Percentiles rank a stretch among this genome's conserved stretches.
These are phyloP conservation scores for Seiridium cupressi DNA, from an alignment of 2,329 filamentous ascomycete species.

Conservation along the genomic window DNA sequence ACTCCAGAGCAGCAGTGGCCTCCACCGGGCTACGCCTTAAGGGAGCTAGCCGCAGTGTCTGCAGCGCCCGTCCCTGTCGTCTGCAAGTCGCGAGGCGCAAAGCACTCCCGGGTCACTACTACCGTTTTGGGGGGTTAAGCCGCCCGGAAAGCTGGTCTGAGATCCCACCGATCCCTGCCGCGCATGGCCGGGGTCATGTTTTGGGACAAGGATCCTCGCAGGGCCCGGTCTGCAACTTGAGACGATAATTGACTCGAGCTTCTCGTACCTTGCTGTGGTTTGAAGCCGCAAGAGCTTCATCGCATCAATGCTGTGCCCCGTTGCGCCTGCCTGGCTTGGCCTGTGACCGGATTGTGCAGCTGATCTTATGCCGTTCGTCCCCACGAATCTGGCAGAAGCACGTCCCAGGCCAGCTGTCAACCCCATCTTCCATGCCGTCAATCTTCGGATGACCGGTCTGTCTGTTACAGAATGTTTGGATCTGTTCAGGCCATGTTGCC, in stretches of 20 bases:
- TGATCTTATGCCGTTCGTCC: conserved; percentile 45
- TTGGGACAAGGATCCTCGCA: conserved; percentile 30
- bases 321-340: conserved; percentile 29
- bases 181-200: conserved; percentile 21
- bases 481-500: conserved; percentile 14
- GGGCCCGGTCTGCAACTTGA: conserved; percentile 37
- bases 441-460: conserved; percentile 27
- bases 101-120: conserved; percentile 26
- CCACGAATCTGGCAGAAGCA: conserved; percentile 22
- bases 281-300: conserved; percentile 33
- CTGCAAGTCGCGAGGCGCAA: conserved; percentile 17
- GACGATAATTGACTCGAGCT: conserved; percentile 39
- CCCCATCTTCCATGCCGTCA: conserved; percentile 9
- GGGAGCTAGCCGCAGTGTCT: not conserved
- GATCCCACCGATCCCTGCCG: conserved; percentile 16
- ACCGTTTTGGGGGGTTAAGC: conserved; percentile 26
- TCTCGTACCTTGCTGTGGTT: conserved; percentile 29
- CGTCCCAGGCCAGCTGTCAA: conserved; percentile 25
- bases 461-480: conserved; percentile 27
- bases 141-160: conserved; percentile 29
- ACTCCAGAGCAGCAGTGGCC: not conserved
- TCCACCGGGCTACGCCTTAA: not conserved
- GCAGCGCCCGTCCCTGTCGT: not conserved
- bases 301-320: conserved; percentile 28
- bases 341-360: conserved; percentile 46